Evolutionary conservation across 352 stramenopile species (phyloP), one percentile per base, ranked within the genome.

Genomic region (Globisporangium mamillatum): DNA sequence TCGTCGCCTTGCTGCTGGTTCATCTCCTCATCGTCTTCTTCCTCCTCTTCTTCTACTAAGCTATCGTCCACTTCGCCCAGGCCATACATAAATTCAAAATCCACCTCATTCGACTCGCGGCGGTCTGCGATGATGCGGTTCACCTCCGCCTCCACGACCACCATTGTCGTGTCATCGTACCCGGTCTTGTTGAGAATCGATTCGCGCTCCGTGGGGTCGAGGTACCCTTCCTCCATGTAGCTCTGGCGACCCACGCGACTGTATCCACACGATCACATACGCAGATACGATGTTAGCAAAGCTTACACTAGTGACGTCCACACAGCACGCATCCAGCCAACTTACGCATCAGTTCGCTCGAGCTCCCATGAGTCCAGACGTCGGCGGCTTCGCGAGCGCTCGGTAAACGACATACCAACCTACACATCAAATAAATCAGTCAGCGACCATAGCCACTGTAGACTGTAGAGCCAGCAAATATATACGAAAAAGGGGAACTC

Each of bases 151-250:
- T 93, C 84, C 44, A 92, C 87, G n/a, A 74, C 81, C 24, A 80
- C 76, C 60, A 94, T 90, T 32, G 80, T 79, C 14, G 83, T 79
- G 59, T 90, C 81, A 22, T 84, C 81, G 60, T 82, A 94, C n/a
- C 87, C 87, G 29, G 84, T 84, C 29, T 90, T 90, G 41, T 81
- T 90, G 9, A 94, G 75, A 65, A 94, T 94, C 57, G 78, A 64
- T 60, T 90, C 87, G 55, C 87, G 77, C 73, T 94, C 87, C 53
- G 87, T 70, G 2, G 84, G 84, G 68, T 94, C 84, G 64, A 94
- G 65, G 74, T 93, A 94, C 0, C 87, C 87, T 74, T 94, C 82
- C 67, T 94, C 87, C 87, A 94, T 94, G 70, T 94, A 94, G 67
- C 77, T 93, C 63, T 94, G 80, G 10, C 87, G 82, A 1, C 78